Conservation (phyloP, 140 eudicot genomes). For the Cichorium intybus region DNA sequence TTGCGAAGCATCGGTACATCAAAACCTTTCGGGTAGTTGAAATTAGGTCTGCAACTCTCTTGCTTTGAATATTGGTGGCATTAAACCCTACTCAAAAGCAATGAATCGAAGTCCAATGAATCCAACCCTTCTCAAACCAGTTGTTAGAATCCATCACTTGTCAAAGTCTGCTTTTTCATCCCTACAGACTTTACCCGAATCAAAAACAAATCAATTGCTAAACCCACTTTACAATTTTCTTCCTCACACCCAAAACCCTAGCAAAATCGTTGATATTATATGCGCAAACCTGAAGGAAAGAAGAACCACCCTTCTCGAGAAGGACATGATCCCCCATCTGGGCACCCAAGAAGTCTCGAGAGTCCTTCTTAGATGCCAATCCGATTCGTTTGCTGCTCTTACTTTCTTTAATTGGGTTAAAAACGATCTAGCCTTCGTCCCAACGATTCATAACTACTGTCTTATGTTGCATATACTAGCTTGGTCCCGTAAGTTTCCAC, state of each 20-base stretch:
- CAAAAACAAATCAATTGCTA: constrained; percentile 24
- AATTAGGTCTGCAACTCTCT: constrained; percentile 14
- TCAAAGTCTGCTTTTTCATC: constrained; percentile 29
- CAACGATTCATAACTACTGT: constrained; percentile 51
- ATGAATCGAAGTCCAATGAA: constrained; percentile 21
- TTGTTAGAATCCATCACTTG: constrained; percentile 2
- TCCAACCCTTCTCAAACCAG: constrained; percentile 17
- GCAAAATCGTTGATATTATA: constrained; percentile 52
- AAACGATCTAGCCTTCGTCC: constrained; percentile 43
- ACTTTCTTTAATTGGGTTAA: constrained; percentile 74
- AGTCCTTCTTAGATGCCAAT: constrained; percentile 77
- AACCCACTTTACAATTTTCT: constrained; percentile 69
- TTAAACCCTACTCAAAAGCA: constrained; percentile 13
- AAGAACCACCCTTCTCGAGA: constrained; percentile 28
- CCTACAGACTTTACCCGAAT: constrained; percentile 24
- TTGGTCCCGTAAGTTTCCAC: constrained; percentile 48
- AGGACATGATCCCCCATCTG: constrained; percentile 45
- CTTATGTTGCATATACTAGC: constrained; percentile 65
- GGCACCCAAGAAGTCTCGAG: constrained; percentile 56
- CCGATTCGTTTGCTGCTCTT: constrained; percentile 59
- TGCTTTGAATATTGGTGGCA: not conserved
- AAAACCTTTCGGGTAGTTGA: not conserved
- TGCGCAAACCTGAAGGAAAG: constrained; percentile 50
- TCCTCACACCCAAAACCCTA: constrained; percentile 74
- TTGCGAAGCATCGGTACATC: not conserved